These are phyloP conservation scores for Eutrema salsugineum DNA, from an alignment of 441 rosid species.

Conservation along the genomic window DNA sequence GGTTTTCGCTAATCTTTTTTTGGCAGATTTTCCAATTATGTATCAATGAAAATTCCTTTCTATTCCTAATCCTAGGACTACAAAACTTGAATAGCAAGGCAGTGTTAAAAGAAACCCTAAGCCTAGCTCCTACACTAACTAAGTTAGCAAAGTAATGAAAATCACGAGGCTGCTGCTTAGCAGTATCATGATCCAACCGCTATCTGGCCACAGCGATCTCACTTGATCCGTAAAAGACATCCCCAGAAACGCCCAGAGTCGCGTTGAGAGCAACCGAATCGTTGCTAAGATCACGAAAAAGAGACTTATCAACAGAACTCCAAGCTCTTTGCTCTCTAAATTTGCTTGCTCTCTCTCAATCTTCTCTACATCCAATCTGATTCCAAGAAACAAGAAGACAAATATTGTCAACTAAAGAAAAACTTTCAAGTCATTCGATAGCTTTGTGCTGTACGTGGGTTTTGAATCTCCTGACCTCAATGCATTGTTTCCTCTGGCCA, in stretches of 20 bases:
- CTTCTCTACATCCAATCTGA: constrained; percentile 67
- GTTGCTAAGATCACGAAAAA: constrained; percentile 58
- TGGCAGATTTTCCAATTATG: background rate
- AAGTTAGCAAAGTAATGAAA: constrained; percentile 60
- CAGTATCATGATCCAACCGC: constrained; percentile 76
- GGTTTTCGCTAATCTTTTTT: background rate
- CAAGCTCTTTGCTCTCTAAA: constrained; percentile 69
- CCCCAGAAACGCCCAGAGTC: constrained; percentile 36
- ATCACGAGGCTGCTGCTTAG: constrained; percentile 79
- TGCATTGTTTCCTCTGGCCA: constrained; percentile 54
- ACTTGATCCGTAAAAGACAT: constrained; percentile 35
- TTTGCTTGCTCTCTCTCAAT: constrained; percentile 53
- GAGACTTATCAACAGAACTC: constrained; percentile 57
- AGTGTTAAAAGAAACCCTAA: background rate
- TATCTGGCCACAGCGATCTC: constrained; percentile 33
- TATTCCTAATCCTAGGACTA: constrained; percentile 6
- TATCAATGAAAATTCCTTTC: background rate
- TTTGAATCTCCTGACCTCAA: constrained; percentile 45
- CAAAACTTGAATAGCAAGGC: constrained; percentile 3
- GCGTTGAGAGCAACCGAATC: constrained; percentile 52
- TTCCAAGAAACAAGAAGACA: background rate
- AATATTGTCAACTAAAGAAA: background rate
- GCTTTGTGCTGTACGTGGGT: background rate
- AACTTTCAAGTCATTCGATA: background rate
- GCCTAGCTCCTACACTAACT: background rate